Percentiles rank a stretch among this genome's conserved stretches.
Conservation (phyloP, 2,329 filamentous ascomycete species). For the Neodidymelliopsis sp. region DNA sequence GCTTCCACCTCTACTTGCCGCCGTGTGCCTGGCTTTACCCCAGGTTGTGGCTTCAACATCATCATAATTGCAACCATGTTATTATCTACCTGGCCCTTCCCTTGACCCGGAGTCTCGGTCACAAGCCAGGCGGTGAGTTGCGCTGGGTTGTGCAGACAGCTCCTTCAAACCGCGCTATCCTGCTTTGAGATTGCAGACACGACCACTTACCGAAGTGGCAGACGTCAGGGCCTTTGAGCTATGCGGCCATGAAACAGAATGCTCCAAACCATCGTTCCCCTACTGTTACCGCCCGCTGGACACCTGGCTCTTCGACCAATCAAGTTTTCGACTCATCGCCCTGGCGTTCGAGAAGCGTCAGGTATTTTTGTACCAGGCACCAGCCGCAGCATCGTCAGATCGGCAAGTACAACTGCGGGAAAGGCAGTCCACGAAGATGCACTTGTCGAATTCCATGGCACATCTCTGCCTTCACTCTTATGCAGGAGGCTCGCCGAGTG, state of each 20-base stretch:
- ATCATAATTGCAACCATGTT: conserved; percentile 7
- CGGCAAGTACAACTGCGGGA: conserved; percentile 3
- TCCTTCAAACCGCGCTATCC: conserved; percentile 26
- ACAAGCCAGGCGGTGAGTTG: conserved; percentile 13
- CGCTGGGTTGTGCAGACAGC: conserved; percentile 29
- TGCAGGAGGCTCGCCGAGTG: conserved; percentile 23
- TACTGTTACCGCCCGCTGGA: conserved; percentile 15
- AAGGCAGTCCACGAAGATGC: conserved; percentile 8
- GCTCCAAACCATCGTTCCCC: conserved; percentile 31
- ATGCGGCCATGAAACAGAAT: conserved; percentile 36
- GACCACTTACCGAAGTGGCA: conserved; percentile 25
- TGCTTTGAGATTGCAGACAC: conserved; percentile 18
- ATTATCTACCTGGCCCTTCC: conserved; percentile 19
- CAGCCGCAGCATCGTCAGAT: conserved; percentile 15
- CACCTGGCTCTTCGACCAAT: conserved; percentile 28
- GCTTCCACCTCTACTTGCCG: conserved; percentile 14
- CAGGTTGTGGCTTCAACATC: conserved; percentile 15
- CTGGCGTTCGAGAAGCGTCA: conserved; percentile 26
- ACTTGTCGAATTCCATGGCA: conserved; percentile 17
- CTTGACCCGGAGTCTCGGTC: conserved; percentile 27
- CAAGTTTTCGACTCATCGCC: conserved; percentile 14
- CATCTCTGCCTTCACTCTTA: conserved; percentile 17
- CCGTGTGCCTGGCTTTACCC: conserved; percentile 17
- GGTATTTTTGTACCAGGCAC: conserved; percentile 20
- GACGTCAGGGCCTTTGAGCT: conserved; percentile 29